Conservation (phyloP, 352 stramenopile genomes). For the Phytophthora boehmeriae region DNA sequence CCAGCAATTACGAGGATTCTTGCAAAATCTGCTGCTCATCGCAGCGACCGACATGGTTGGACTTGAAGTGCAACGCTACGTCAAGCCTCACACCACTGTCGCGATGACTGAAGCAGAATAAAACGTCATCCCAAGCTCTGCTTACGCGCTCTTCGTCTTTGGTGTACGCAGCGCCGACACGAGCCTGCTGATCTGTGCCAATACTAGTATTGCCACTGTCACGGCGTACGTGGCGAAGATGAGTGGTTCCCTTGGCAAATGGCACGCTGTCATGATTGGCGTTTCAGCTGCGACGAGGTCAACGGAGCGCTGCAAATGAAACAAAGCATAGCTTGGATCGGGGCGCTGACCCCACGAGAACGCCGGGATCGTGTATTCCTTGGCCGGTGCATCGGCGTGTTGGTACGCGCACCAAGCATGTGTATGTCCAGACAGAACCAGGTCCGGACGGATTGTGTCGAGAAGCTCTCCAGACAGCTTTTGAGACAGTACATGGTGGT, state of each 20-base stretch:
- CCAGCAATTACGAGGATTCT: too few relatives aligned
- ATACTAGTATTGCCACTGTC: slow-evolving; percentile 15
- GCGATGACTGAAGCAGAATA: too few relatives aligned
- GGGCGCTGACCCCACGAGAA: slow-evolving; percentile 84
- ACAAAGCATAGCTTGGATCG: slow-evolving; percentile 73
- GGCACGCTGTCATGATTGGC: slow-evolving; percentile 32
- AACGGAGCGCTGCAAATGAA: slow-evolving; percentile 26
- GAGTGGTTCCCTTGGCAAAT: slow-evolving; percentile 40
- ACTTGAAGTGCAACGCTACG: slow-evolving; percentile 2
- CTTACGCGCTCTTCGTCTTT: slow-evolving; percentile 24
- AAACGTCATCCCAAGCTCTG: background rate
- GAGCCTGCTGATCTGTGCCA: slow-evolving; percentile 23
- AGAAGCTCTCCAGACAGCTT: slow-evolving; percentile 60
- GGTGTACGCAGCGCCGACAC: background rate
- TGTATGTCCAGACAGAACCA: slow-evolving; percentile 79
- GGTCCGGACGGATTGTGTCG: slow-evolving; percentile 42
- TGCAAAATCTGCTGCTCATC: too few relatives aligned
- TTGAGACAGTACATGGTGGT: slow-evolving; percentile 75
- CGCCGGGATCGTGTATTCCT: slow-evolving; percentile 74
- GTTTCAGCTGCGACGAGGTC: background rate
- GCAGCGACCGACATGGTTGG: slow-evolving; percentile 2
- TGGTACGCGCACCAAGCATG: slow-evolving; percentile 70
- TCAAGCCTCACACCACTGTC: too few relatives aligned
- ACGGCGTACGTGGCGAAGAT: slow-evolving; percentile 45
- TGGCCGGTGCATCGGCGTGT: slow-evolving; percentile 27